Evolutionary conservation across 805 yeast species (phyloP).

Genomic region (Wickerhamomyces subpelliculosus): DNA sequence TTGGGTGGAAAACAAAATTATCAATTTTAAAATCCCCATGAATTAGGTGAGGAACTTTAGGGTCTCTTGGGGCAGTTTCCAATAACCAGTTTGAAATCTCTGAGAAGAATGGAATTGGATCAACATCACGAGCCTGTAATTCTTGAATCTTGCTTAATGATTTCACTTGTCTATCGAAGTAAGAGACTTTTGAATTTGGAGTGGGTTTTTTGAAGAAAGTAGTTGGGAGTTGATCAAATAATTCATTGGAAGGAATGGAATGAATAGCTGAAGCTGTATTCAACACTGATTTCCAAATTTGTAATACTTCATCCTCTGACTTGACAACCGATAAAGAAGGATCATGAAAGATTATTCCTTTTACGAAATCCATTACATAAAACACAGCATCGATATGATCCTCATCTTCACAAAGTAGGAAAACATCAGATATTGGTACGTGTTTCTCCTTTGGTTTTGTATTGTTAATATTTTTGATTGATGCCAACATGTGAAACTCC

Average conservation of each 20-base stretch:
- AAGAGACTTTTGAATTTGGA: conserved; percentile 26
- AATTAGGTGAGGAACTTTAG: conserved; percentile 37
- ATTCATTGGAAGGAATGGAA: conserved; percentile 35
- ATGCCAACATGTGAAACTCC: conserved; percentile 45
- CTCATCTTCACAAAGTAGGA: conserved; percentile 50
- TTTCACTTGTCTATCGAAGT: conserved; percentile 47
- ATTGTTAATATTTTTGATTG: conserved; percentile 23
- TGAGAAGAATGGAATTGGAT: conserved; percentile 41
- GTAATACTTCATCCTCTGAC: conserved; percentile 18
- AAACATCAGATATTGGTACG: conserved; percentile 51
- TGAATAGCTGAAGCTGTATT: conserved; percentile 44
- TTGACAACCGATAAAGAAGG: conserved; percentile 37
- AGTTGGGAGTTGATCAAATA: conserved; percentile 37
- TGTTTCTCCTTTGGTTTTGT: conserved; percentile 7
- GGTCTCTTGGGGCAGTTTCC: conserved; percentile 40
- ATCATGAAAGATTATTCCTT: conserved; percentile 49
- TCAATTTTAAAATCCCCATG: conserved; percentile 65
- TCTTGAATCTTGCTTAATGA: conserved; percentile 38
- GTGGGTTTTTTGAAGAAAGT: conserved; percentile 29
- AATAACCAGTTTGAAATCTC: conserved; percentile 35
- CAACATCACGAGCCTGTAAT: conserved; percentile 31
- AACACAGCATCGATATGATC: conserved; percentile 46
- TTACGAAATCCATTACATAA: conserved; percentile 53
- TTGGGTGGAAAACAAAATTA: conserved; percentile 54
- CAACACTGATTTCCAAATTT: conserved; percentile 43